These are phyloP conservation scores for Aristolochia californica DNA, from an alignment of 164 flowering plant genomes.

Conservation along the genomic window DNA sequence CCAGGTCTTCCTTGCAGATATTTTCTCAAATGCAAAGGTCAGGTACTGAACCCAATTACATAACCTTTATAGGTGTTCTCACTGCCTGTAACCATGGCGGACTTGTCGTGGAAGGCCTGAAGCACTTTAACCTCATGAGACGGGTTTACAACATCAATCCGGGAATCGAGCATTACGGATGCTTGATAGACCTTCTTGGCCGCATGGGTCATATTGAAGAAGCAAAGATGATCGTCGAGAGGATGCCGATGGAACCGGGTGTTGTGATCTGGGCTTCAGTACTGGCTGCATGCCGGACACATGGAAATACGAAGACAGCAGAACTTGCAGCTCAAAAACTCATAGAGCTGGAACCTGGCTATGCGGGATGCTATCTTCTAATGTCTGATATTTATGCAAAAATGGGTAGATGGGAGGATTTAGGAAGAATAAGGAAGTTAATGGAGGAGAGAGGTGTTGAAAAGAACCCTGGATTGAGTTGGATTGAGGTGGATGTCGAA, in stretches of 20 bases:
- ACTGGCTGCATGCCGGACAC: conserved; percentile 16
- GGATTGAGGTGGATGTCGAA: conserved; percentile 18
- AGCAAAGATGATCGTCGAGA: conserved; percentile 13
- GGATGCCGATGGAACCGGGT: conserved; percentile 17
- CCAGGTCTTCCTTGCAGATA: conserved; percentile 10
- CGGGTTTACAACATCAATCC: conserved; percentile 9
- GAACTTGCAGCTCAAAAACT: conserved; percentile 10
- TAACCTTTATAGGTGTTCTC: conserved; percentile 14
- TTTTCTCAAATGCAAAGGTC: conserved; percentile 15
- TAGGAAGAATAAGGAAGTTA: conserved; percentile 12
- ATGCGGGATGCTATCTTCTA: conserved; percentile 13
- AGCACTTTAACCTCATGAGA: conserved; percentile 12
- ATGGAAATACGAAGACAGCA: conserved; percentile 15
- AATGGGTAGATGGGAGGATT: conserved; percentile 16
- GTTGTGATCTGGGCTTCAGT: conserved; percentile 15
- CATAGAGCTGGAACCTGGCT: conserved; percentile 7
- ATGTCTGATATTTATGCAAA: conserved; percentile 11
- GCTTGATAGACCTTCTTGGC: conserved; percentile 16
- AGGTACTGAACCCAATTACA: conserved; percentile 6
- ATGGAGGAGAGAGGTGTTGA: conserved; percentile 12
- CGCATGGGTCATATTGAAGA: conserved; percentile 16
- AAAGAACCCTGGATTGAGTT: conserved; percentile 13
- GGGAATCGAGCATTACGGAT: conserved; percentile 13
- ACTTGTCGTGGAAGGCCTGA: conserved; percentile 15
- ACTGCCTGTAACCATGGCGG: conserved; percentile 23